Evolutionary conservation across 257 asterid species (phyloP).

Genomic region (Gentiana straminea): DNA sequence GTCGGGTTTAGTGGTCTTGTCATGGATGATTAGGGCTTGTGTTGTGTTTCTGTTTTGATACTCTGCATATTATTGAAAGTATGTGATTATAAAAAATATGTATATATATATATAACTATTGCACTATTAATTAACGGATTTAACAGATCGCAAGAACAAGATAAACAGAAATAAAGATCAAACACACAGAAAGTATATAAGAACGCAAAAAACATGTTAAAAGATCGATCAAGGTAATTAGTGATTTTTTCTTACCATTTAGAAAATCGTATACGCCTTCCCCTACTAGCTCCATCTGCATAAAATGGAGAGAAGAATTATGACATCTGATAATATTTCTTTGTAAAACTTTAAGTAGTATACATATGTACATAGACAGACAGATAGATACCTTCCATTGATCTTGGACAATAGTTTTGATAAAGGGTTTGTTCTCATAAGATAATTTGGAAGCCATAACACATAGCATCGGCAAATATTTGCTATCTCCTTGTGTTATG

Average conservation of each 20-base stretch:
- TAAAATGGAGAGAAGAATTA: not conserved
- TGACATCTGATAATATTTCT: too few species aligned
- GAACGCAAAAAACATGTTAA: too few species aligned
- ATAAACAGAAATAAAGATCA: too few species aligned
- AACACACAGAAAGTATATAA: too few species aligned
- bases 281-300: conserved; percentile 49
- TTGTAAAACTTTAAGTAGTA: too few species aligned
- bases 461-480: conserved; percentile 31
- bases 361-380: too few species aligned
- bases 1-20: conserved; percentile 6
- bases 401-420: conserved; percentile 29
- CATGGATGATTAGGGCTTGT: conserved; percentile 16
- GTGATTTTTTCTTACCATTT: conserved; percentile 29
- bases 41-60: conserved; percentile 13
- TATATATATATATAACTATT: too few species aligned
- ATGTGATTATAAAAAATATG: too few species aligned
- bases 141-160: too few species aligned
- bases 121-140: too few species aligned
- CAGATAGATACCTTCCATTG: conserved; percentile 42
- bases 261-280: conserved; percentile 25
- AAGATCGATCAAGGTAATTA: too few species aligned
- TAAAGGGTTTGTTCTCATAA: conserved; percentile 44
- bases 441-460: conserved; percentile 66
- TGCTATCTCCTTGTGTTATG: conserved; percentile 27
- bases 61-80: conserved; percentile 6